Evolutionary conservation across 495 filamentous ascomycete species (phyloP).

Genomic region (Wilcoxina mikolae): DNA sequence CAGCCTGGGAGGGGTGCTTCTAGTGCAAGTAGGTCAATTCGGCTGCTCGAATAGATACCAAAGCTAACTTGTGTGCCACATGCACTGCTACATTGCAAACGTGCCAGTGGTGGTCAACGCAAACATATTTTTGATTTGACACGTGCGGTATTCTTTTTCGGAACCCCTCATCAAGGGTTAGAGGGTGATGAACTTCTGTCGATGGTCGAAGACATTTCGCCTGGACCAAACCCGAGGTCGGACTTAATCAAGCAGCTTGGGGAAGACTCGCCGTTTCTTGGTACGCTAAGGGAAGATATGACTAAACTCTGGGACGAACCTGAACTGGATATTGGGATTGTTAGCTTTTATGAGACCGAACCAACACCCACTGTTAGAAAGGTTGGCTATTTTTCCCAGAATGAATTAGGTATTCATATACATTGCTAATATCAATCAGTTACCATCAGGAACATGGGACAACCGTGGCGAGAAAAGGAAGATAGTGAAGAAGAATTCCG

Average conservation of each 20-base stretch:
- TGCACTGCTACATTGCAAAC: neutral
- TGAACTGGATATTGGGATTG: neutral
- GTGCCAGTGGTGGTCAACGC: neutral
- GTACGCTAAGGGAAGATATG: neutral
- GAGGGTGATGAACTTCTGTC: conserved; percentile 1
- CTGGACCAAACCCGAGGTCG: neutral
- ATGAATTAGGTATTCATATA: neutral
- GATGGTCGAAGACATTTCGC: conserved; percentile 5
- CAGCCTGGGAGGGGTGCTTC: conserved; percentile 2
- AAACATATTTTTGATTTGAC: conserved; percentile 5
- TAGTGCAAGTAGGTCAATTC: neutral
- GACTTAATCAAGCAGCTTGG: neutral
- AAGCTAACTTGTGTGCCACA: neutral
- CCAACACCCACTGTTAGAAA: neutral
- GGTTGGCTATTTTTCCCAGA: neutral
- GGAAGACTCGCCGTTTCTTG: neutral
- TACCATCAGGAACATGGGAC: neutral
- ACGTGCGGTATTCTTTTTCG: conserved; percentile 6
- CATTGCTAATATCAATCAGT: neutral
- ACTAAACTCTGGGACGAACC: neutral
- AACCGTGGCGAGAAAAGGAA: neutral
- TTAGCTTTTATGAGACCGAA: neutral
- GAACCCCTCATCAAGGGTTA: conserved; percentile 8
- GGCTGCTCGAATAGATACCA: neutral
- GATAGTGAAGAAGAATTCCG: neutral